Percentiles rank a stretch among this genome's conserved stretches.
These are phyloP conservation scores for Plantago lanceolata DNA, from an alignment of 305 asterid species.

Conservation along the genomic window DNA sequence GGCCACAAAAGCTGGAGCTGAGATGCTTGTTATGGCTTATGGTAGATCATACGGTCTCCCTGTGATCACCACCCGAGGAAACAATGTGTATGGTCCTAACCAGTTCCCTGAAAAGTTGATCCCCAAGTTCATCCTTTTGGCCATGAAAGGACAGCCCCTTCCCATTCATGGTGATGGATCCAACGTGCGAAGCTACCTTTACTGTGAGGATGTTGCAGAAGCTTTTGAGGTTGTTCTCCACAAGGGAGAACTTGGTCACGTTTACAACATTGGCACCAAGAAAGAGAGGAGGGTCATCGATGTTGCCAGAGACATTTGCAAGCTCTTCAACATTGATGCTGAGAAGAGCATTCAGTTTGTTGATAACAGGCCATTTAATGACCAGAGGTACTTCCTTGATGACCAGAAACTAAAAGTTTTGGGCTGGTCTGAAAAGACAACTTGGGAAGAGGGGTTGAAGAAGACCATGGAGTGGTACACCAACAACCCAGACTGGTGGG, in stretches of 20 bases:
- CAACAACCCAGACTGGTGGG: slow-evolving; percentile 87
- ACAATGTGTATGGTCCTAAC: slow-evolving; percentile 82
- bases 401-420: slow-evolving; percentile 71
- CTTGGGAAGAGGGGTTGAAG: slow-evolving; percentile 80
- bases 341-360: slow-evolving; percentile 67
- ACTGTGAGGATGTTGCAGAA: slow-evolving; percentile 93
- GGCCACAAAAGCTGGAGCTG: slow-evolving; percentile 92
- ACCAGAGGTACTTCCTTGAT: slow-evolving; percentile 86
- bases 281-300: slow-evolving; percentile 84
- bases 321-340: slow-evolving; percentile 67
- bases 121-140: slow-evolving; percentile 83
- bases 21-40: slow-evolving; percentile 93
- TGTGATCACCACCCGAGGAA: slow-evolving; percentile 67
- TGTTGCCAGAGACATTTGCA: slow-evolving; percentile 78
- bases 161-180: slow-evolving; percentile 94
- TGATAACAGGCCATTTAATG: slow-evolving; percentile 84
- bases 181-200: slow-evolving; percentile 82
- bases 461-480: slow-evolving; percentile 87
- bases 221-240: slow-evolving; percentile 86
- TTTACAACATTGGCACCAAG: slow-evolving; percentile 84
- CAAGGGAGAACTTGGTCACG: slow-evolving; percentile 88
- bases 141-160: slow-evolving; percentile 74
- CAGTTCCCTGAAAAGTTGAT: slow-evolving; percentile 87
- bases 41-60: slow-evolving; percentile 85
- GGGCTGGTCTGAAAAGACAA: slow-evolving; percentile 83